phyloP scores from a whole-genome alignment of 306 rosid species.

The Coriaria nepalensis region DNA sequence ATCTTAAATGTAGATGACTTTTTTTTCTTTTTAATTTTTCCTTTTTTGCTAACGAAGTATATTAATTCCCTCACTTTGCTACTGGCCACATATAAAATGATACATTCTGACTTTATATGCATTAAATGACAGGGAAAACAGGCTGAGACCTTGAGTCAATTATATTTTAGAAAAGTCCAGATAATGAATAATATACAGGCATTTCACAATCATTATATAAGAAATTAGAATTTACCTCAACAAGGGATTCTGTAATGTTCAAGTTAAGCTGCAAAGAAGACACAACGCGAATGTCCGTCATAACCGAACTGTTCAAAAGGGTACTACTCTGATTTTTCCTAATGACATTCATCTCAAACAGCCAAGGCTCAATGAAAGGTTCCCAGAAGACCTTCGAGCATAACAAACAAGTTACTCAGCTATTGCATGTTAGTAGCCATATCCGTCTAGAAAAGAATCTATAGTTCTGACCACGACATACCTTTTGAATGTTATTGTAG shows the following conservation, averaged over 20 bases:
- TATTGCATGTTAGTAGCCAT: no score
- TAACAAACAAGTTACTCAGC: slow-evolving; percentile 11
- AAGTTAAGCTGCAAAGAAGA: slow-evolving; percentile 58
- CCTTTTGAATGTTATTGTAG: slow-evolving; percentile 84
- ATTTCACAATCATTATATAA: not conserved
- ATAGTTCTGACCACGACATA: no score
- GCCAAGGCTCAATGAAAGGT: slow-evolving; percentile 93
- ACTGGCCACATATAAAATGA: no score
- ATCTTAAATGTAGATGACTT: no score
- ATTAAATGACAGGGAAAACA: no score
- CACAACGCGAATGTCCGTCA: slow-evolving; percentile 50
- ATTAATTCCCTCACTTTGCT: no score
- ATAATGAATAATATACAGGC: slow-evolving; percentile 4
- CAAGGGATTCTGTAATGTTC: slow-evolving; percentile 69
- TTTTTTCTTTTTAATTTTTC: no score
- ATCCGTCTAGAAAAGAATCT: no score
- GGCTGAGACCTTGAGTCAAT: no score
- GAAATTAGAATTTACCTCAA: slow-evolving; percentile 41
- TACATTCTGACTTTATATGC: no score
- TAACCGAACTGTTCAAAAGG: slow-evolving; percentile 40
- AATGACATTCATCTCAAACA: slow-evolving; percentile 39
- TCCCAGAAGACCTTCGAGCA: slow-evolving; percentile 80
- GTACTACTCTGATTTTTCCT: slow-evolving; percentile 51
- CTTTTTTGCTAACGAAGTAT: no score
- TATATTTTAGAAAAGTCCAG: no score